Evolutionary conservation across 495 filamentous ascomycete genomes (phyloP).

Genomic region (Endocarpon pusillum): DNA sequence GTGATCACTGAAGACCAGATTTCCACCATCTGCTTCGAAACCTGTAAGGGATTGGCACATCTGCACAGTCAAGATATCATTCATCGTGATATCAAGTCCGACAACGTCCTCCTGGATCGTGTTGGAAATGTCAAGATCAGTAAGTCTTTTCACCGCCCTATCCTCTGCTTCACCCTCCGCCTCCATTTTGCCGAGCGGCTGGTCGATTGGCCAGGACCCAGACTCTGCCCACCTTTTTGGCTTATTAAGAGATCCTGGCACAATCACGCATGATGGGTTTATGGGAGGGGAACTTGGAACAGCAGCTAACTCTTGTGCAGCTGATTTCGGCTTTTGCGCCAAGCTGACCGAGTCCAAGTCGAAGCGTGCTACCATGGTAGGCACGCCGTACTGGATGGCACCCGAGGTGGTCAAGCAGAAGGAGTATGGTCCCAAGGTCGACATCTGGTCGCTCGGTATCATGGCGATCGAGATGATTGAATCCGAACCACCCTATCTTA

Average conservation of each 20-base stretch:
- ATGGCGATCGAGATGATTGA: conserved; percentile 99
- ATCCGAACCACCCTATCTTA: conserved; percentile 90
- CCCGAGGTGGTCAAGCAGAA: conserved; percentile 98
- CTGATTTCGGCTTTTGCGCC: conserved; percentile 98
- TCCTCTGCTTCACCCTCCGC: not conserved
- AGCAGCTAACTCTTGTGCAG: too few species aligned
- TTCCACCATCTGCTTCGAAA: conserved; percentile 93
- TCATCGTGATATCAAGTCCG: conserved; percentile 97
- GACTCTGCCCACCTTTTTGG: too few species aligned
- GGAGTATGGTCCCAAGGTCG: conserved; percentile 94
- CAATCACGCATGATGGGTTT: too few species aligned
- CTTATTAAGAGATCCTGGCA: too few species aligned
- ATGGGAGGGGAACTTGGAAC: too few species aligned
- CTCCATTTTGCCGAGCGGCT: too few species aligned
- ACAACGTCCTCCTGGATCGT: conserved; percentile 89
- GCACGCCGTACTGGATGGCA: conserved; percentile 99
- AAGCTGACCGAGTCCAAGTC: conserved; percentile 93
- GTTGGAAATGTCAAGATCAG: conserved; percentile 96
- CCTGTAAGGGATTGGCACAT: conserved; percentile 86
- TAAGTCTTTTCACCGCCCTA: conserved; percentile 27
- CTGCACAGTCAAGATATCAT: conserved; percentile 92
- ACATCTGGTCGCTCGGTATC: conserved; percentile 97
- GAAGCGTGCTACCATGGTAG: conserved; percentile 98
- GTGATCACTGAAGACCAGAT: conserved; percentile 90
- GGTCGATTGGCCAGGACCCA: too few species aligned